Evolutionary conservation across 805 yeast species (phyloP).

Genomic region (Brettanomyces sp.): DNA sequence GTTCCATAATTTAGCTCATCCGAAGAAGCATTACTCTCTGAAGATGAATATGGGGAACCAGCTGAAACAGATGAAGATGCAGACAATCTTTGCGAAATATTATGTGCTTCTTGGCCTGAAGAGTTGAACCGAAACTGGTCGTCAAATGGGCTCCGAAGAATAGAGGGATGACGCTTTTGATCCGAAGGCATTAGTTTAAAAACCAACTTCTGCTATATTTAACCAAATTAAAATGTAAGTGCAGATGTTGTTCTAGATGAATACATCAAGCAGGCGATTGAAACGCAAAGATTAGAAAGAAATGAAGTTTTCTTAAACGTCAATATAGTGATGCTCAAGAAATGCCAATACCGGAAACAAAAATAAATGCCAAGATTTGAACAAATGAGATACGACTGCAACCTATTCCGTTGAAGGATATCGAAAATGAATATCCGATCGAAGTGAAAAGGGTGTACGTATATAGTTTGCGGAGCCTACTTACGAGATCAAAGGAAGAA

Average conservation of each 20-base stretch:
- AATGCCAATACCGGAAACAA: too few species aligned
- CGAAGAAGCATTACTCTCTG: background rate
- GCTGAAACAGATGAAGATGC: background rate
- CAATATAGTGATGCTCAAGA: too few species aligned
- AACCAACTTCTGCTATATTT: background rate
- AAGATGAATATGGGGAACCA: constrained; percentile 4
- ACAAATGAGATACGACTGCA: too few species aligned
- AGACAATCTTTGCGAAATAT: background rate
- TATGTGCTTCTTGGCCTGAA: too few species aligned
- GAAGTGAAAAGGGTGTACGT: too few species aligned
- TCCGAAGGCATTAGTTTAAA: background rate
- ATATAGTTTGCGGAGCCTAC: too few species aligned
- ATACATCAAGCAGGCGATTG: too few species aligned
- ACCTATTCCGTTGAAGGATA: too few species aligned
- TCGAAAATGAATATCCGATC: too few species aligned
- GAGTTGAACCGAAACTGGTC: constrained; percentile 5
- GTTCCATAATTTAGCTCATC: constrained; percentile 1
- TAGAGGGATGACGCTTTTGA: background rate
- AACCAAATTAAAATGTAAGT: background rate
- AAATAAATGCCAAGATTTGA: too few species aligned
- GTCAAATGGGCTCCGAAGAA: constrained; percentile 7
- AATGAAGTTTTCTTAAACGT: too few species aligned
- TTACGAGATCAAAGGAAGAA: constrained; percentile 1
- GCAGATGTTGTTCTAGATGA: background rate
- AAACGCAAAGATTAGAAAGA: too few species aligned